Base-by-base conservation (phyloP, 176 grass and related monocot genomes). In the Themeda triandra region DNA sequence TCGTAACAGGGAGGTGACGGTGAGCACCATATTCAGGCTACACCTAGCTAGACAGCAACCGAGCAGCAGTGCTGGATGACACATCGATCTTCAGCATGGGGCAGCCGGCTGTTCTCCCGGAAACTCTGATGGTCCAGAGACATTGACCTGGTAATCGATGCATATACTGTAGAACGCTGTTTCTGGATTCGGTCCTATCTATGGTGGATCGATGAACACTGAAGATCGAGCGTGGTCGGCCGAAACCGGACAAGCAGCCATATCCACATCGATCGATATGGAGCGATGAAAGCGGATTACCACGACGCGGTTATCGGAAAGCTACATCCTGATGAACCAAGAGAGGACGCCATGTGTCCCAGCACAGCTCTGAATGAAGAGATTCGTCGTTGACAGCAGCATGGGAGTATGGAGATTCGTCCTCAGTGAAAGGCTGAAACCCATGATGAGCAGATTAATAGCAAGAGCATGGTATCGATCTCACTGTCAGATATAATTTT, bases 21-120 rank as follows among this genome's bases (percentile, higher is more conserved):
- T 31, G 58, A 40, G 3, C 23, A 25, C 12, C 51, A 60, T 32
- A 19, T 17, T 7, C 14, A 51, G 48, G 17, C 58, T 21, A 3
- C 8, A 41, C 39, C 39, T 41, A 42, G 41, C 11, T 18, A 51
- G 69, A 71, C 70, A 46, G 24, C 70, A 73, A 46, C 40, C 1
- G 23, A 80, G 15, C 21, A 24, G 39, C 19, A 33, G 21, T 1
- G 40, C 60, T 21, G 3, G 54, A 14, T 17, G 42, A 17, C 49
- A 54, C 5, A 21, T 80, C 36, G 36, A 40, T 44, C 51, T 53
- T 81, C 78, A 74, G 66, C 66, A 80, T 75, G 84, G 59, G 24
- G 69, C 77, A 19, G 85, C 24, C 77, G 44, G 25, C 85, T 80
- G 14, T 46, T 15, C 56, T 73, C 28, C 13, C 10, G 24, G 0